phyloP scores from a whole-genome alignment of 257 asterid genomes.

The Vinca minor region DNA sequence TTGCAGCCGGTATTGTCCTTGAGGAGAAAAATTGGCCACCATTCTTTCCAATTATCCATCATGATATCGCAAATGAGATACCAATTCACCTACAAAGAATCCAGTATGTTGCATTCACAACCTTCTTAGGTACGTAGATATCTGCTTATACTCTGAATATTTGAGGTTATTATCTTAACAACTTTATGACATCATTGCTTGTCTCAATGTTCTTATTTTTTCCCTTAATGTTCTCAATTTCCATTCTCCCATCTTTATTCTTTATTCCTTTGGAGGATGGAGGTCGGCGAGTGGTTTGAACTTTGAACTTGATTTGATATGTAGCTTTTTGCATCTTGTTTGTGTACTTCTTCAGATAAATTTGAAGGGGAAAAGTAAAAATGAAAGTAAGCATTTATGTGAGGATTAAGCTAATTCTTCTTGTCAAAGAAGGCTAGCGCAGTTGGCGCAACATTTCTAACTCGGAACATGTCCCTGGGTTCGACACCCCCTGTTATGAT shows the following conservation, averaged over 20 bases:
- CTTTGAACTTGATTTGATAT: background rate
- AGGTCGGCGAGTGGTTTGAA: too few relatives aligned
- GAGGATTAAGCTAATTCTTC: background rate
- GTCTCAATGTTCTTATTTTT: background rate
- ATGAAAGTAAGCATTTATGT: background rate
- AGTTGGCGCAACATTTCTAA: too few relatives aligned
- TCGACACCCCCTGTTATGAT: too few relatives aligned
- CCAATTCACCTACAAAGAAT: conserved; percentile 89
- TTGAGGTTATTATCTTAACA: background rate
- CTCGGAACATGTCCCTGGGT: too few relatives aligned
- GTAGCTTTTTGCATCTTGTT: background rate
- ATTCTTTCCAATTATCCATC: conserved; percentile 90
- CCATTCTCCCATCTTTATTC: background rate
- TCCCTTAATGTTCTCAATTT: background rate
- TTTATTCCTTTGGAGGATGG: background rate
- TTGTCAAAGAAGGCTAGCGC: too few relatives aligned
- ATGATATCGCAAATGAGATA: conserved; percentile 84
- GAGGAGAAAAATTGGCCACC: conserved; percentile 97
- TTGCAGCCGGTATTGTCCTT: conserved; percentile 59
- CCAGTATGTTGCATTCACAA: conserved; percentile 88
- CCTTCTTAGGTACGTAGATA: conserved; percentile 63
- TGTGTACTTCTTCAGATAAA: background rate
- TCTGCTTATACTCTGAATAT: conserved; percentile 2
- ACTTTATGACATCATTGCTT: background rate
- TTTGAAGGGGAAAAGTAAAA: background rate